phyloP scores from a whole-genome alignment of 75 land plant genomes.

The Pseudotsuga menziesii region DNA sequence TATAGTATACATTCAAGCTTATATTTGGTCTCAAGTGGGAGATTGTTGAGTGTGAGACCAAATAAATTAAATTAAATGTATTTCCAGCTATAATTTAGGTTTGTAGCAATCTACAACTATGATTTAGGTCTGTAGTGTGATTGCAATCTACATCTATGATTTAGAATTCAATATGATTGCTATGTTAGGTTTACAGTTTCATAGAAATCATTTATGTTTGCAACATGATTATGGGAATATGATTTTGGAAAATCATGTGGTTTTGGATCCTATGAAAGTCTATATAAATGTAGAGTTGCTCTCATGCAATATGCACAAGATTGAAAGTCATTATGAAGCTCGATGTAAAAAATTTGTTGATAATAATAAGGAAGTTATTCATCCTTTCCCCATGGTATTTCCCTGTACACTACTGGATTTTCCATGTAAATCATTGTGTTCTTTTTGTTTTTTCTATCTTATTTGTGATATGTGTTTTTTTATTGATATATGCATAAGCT shows the following conservation, averaged over 20 bases:
- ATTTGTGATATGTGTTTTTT: not conserved
- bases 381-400: not conserved
- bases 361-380: not conserved
- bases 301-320: not conserved
- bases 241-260: too few relatives aligned
- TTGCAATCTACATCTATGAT: too few relatives aligned
- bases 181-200: too few relatives aligned
- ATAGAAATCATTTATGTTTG: too few relatives aligned
- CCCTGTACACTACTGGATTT: not conserved
- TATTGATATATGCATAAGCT: too few relatives aligned
- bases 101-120: too few relatives aligned
- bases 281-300: not conserved
- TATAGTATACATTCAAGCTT: too few relatives aligned
- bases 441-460: not conserved
- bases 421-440: not conserved
- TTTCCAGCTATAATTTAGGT: too few relatives aligned
- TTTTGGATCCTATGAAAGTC: not conserved
- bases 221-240: too few relatives aligned
- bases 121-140: too few relatives aligned
- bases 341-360: not conserved
- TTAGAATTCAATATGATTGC: too few relatives aligned
- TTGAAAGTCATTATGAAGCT: not conserved
- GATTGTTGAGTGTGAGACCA: not conserved
- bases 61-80: not conserved
- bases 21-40: too few relatives aligned